Evolutionary conservation across 169 alveolate species (phyloP), one percentile per base, ranked within the genome.

Genomic region (Plasmodium gaboni): DNA sequence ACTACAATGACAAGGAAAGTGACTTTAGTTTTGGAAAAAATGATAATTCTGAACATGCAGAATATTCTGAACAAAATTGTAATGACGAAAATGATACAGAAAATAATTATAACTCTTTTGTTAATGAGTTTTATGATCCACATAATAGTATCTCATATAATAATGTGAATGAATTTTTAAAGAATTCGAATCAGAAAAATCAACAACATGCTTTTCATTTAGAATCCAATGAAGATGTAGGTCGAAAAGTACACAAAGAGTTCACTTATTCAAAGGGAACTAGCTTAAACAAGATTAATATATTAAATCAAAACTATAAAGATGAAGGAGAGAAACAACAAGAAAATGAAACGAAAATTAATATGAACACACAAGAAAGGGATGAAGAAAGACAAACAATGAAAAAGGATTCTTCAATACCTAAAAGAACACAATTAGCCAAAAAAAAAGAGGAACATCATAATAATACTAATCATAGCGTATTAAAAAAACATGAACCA

Each of bases 1-100:
- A 50, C 50, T 48, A 68, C n/a, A 83, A 83, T 24, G 91, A 83
- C 15, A 83, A 48, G 59, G 91, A 68, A 61, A 83, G 91, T 61
- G 85, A 83, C 59, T 83, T 83, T 63, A 83, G 91, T 50, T 83
- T 83, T 83, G 91, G 91, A 28, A 83, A 71, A 50, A 67, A 67
- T 57, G 91, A 68, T 53, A 71, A 67, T 22, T 44, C 38, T 24
- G 86, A 72, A 55, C 64, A 48, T 68, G 80, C 53, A 17, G 72
- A 67, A 38, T 8, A 38, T n/a, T 17, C 32, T 22, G 46, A 38
- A 38, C 46, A 38, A 38, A 38, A 38, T 5, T 38, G 46, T 38
- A n/a, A 65, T 19, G 17, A 57, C 17, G 89, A 65, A 50, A 55
- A 78, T 8, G 38, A 51, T 60, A 51, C 88, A 28, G 91, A 83